Evolutionary conservation across 805 yeast genomes (phyloP), one percentile per base, ranked within the genome.

Genomic region (Kuraishia floccosa): DNA sequence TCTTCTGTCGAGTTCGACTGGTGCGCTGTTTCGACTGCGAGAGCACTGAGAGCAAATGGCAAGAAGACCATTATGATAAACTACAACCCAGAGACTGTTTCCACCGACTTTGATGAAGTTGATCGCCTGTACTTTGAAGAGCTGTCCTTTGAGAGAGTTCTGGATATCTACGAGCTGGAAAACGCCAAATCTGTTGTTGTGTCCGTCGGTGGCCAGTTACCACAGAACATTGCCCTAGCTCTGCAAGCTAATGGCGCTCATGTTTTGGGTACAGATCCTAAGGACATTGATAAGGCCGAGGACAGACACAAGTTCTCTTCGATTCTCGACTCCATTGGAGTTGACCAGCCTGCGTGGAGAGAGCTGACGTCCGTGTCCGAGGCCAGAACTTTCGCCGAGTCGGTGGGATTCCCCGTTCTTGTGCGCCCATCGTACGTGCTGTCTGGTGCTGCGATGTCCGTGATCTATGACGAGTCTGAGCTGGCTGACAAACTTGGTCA

Each of bases 391-490:
- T 89, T 89, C 57, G 96, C 97, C 30, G 64, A 72, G 33, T 67
- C 71, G 42, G 97, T 89, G 33, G 84, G 87, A 15, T 89, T 76
- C 71, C 98, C 98, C 30, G 98, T 89, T 8, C 71, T 89, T 44
- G 96, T 89, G 37, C 84, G 98, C 63, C 98, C 98, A 31, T 87
- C 97, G 2, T 89, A 89, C 51, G 98, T 89, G 30, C 68, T 89
- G 41, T 83, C 95, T 35, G 98, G 98, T 63, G 97, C 98, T 39
- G 97, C 98, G 37, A 91, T 89, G 98, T 79, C 91, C 38, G 96
- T 86, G 26, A 87, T 91, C 43, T 72, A 72, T 50, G 72, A 71
- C 39, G 78, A 79, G 53, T 62, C 68, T 29, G 96, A 91, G 56
- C 72, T 89, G 43, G 91, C 78, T 45, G 53, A 72, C 30, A 86